Conservation (phyloP, 1,139 yeast species). For the Taiozyma sp. region DNA sequence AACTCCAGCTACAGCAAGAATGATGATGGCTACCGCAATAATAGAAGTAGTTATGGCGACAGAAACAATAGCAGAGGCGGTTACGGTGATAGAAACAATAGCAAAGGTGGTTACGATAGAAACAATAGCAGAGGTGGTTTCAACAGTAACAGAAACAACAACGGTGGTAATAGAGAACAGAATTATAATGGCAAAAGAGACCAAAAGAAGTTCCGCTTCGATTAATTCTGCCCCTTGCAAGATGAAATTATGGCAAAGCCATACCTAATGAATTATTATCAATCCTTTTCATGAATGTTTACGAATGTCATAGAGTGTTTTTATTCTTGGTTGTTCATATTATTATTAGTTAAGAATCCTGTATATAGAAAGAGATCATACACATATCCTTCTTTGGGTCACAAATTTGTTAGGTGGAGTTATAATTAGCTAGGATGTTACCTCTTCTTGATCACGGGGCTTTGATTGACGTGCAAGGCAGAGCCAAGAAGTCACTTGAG, state of each 20-base stretch:
- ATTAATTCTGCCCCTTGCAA: neutral
- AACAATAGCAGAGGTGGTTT: conserved; percentile 4
- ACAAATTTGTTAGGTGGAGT: neutral
- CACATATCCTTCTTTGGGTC: neutral
- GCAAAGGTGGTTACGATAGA: conserved; percentile 3
- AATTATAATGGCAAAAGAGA: neutral
- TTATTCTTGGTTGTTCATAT: neutral
- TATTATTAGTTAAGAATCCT: neutral
- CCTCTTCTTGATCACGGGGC: no score
- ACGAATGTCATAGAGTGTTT: neutral
- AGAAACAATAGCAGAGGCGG: conserved; percentile 5
- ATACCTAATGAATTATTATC: neutral
- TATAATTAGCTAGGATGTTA: no score
- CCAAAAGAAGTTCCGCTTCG: neutral
- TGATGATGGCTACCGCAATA: neutral
- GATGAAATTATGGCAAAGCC: neutral
- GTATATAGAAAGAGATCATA: neutral
- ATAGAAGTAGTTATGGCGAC: conserved; percentile 2
- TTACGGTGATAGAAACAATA: conserved; percentile 5
- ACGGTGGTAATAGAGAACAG: neutral
- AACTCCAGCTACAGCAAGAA: conserved; percentile 4
- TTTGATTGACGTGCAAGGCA: no score
- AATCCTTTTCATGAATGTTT: neutral
- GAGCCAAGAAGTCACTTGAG: no score
- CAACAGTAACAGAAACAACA: conserved; percentile 5